These are phyloP conservation scores for Sporothrix mexicana DNA, from an alignment of 2,329 filamentous ascomycete species.

Conservation along the genomic window DNA sequence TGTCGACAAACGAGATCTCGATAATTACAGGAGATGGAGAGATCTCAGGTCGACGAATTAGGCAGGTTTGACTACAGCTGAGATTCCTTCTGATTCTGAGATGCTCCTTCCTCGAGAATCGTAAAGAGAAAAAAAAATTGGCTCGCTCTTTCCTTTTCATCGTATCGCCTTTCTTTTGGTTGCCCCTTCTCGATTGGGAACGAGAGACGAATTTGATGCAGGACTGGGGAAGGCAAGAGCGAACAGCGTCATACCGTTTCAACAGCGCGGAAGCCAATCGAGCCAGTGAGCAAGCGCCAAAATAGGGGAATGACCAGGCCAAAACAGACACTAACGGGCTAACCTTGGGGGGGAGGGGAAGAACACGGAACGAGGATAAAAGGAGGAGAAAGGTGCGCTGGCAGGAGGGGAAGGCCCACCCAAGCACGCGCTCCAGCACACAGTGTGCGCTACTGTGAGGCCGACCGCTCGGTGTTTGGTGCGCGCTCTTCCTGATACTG, in stretches of 20 bases:
- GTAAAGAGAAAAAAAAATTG: neutral
- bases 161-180: neutral
- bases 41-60: neutral
- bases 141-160: neutral
- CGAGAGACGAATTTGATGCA: neutral
- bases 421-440: neutral
- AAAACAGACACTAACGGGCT: neutral
- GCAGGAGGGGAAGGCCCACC: neutral
- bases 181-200: constrained; percentile 8
- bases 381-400: neutral
- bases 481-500: constrained; percentile 2
- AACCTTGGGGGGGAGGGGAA: constrained; percentile 11
- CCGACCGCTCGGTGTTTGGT: neutral
- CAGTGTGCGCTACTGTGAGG: constrained; percentile 22
- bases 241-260: neutral
- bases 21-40: constrained; percentile 1
- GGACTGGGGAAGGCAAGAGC: constrained; percentile 18
- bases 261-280: neutral
- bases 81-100: neutral
- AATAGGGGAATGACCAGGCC: constrained; percentile 18
- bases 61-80: neutral
- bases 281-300: constrained; percentile 4
- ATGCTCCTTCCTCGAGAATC: constrained; percentile 2
- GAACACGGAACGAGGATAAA: too few relatives aligned
- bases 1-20: neutral